Evolutionary conservation across 2,329 filamentous ascomycete species (phyloP), one percentile per base, ranked within the genome.

Genomic region (Fusarium chlamydosporum): DNA sequence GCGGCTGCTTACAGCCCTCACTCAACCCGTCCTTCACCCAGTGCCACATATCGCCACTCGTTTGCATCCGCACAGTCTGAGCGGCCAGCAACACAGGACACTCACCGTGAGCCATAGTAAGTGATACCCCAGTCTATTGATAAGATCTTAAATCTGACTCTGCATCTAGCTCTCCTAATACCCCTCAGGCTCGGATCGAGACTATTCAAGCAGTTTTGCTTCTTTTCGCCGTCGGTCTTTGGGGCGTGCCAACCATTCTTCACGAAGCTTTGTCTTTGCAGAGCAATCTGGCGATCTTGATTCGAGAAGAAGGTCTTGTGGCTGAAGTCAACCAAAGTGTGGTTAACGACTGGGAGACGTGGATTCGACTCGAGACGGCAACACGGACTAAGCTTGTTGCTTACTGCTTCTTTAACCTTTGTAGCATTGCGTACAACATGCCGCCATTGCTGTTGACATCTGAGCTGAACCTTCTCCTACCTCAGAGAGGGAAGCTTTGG

Each of bases 121-220:
- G 86, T 78, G 16, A 16, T 13, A 9, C 15, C 15, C 15, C 31
- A 8, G 13, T 9, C 13, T 16, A 15, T 4, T 18, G 13, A 26
- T 3, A 41, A 15, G n/a, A 18, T 18, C 16, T 18, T 29, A 8
- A 27, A 27, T 35, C 56, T 73, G 43, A 73, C 29, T 20, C 12
- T 16, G 7, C 27, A 7, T 11, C 23, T 33, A 88, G 86, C 72
- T 86, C 86, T 13, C 83, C 86, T 2, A 90, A 88, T 59, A 88
- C 85, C 0, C 85, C 86, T 0, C 85, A 87, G 70, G 83, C 86
- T 4, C 81, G 86, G 0, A 81, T 91, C 43, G 88, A 91, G 74
- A 91, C 88, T 0, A 89, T 90, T 4, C 89, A 91, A 71, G 85
- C 88, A 5, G 81, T 91, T 2, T 77, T 91, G 0, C 75, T 91